Evolutionary conservation across 768 basidiomycete genomes (phyloP).

Genomic region (Naematelia aurantialba): DNA sequence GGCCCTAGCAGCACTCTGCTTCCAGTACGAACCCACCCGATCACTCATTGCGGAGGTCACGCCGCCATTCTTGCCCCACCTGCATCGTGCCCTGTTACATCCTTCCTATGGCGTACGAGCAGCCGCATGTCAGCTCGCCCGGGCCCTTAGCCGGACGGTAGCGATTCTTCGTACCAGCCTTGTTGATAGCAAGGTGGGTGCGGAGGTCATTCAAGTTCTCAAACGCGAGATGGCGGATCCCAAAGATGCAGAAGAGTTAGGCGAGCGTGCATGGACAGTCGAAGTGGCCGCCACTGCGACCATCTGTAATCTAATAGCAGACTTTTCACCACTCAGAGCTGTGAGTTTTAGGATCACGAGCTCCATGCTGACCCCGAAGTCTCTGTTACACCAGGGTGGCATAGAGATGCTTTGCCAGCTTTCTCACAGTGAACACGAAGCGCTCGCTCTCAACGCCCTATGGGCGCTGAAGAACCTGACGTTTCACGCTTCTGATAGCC

Average conservation of each 20-base stretch:
- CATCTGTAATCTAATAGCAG: conserved; percentile 79
- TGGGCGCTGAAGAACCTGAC: conserved; percentile 87
- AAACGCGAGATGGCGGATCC: conserved; percentile 48
- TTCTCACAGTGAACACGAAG: conserved; percentile 57
- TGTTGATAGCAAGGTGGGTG: conserved; percentile 74
- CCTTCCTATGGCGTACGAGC: conserved; percentile 72
- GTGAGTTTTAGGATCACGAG: conserved; percentile 54
- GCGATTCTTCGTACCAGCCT: conserved; percentile 77
- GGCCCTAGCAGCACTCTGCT: conserved; percentile 65
- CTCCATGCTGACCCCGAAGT: conserved; percentile 51
- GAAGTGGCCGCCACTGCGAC: conserved; percentile 66
- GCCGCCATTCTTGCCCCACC: conserved; percentile 57
- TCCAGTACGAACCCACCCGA: conserved; percentile 71
- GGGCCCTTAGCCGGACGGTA: conserved; percentile 74
- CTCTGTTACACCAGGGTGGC: conserved; percentile 65
- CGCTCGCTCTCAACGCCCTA: conserved; percentile 65
- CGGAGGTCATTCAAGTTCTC: conserved; percentile 64
- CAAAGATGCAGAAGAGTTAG: conserved; percentile 21
- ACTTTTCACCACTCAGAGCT: conserved; percentile 73
- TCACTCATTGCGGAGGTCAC: conserved; percentile 61
- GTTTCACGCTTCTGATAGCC: conserved; percentile 60
- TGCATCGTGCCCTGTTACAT: conserved; percentile 61
- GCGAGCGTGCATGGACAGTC: conserved; percentile 68
- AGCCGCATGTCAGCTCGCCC: conserved; percentile 78
- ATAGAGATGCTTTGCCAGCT: conserved; percentile 64